Percentiles rank a stretch among this genome's conserved stretches.
phyloP scores from a whole-genome alignment of 1,139 yeast species.

The Scheffersomyces segobiensis region DNA sequence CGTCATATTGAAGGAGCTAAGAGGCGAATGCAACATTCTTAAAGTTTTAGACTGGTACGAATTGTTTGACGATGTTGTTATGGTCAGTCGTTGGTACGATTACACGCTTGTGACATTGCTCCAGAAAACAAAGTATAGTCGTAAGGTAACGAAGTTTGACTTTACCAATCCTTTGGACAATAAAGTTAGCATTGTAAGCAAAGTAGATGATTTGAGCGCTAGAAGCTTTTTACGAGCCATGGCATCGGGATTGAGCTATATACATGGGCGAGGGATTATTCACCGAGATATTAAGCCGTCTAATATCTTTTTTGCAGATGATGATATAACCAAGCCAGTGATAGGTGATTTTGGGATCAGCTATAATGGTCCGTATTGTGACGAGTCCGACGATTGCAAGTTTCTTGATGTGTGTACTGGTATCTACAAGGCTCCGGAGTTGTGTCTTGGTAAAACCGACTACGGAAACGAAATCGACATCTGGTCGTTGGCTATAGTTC shows the following conservation, averaged over 20 bases:
- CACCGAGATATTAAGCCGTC: constrained; percentile 89
- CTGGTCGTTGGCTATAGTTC: constrained; percentile 76
- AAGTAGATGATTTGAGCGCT: not conserved
- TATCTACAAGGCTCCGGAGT: constrained; percentile 81
- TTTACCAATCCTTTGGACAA: constrained; percentile 19
- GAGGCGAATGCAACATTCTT: constrained; percentile 23
- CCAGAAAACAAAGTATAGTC: constrained; percentile 10
- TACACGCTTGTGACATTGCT: constrained; percentile 29
- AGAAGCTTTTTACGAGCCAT: constrained; percentile 2
- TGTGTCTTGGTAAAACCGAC: constrained; percentile 64
- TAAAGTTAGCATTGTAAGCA: constrained; percentile 1
- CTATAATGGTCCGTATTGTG: constrained; percentile 35
- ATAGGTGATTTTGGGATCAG: constrained; percentile 84
- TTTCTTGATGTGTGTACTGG: constrained; percentile 77
- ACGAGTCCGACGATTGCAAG: constrained; percentile 50
- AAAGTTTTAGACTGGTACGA: constrained; percentile 22
- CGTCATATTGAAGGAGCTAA: constrained; percentile 21
- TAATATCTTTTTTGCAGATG: constrained; percentile 57
- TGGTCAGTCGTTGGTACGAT: constrained; percentile 36
- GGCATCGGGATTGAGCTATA: constrained; percentile 47
- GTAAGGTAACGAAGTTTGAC: constrained; percentile 21
- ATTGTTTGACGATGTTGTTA: constrained; percentile 32
- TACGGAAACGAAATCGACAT: constrained; percentile 70
- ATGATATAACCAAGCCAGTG: constrained; percentile 36
- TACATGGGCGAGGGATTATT: constrained; percentile 64